Evolutionary conservation across 2,329 filamentous ascomycete genomes (phyloP), one percentile per base, ranked within the genome.

Genomic region (Colletotrichum agaves): DNA sequence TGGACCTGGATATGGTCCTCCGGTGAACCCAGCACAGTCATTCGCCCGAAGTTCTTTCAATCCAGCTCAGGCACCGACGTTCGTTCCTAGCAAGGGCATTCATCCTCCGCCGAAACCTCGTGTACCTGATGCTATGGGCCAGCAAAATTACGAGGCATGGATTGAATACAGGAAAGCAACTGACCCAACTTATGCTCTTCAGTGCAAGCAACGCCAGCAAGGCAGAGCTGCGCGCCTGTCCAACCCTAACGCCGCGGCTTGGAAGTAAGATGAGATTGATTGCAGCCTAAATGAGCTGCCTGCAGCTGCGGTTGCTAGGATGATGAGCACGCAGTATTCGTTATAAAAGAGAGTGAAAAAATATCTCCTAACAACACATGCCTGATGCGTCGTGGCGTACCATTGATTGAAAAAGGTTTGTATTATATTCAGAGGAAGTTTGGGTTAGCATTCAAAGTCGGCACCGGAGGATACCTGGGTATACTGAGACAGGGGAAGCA

Each of bases 121-220:
- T 4, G 72, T 74, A 33, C 81, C 81, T 50, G 74, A 84, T 66
- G 73, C 83, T 12, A 64, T 72, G 49, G 77, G 78, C 27, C 83
- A 85, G 72, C 80, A 82, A 66, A 75, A 77, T 65, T 85, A 85
- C 71, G 83, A 85, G 73, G 80, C 78, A 39, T 84, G 79, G 70
- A 79, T 85, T 37, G 83, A 85, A 72, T 83, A 79, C 79, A 79
- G 82, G 63, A 85, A 85, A 69, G 80, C 80, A 21, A 79, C 80
- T 52, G 80, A 84, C 70, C 83, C 83, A 5, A 82, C 81, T 2
- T 85, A 84, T 70, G 82, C 83, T 23, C 70, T 80, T 65, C 76
- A 79, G 70, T 85, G 83, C 74, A 82, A 82, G 69, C 74, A 75
- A 23, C 76, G 81, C 19, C 58, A 68, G 41, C 23, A 17, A 44